phyloP scores from a whole-genome alignment of 2,329 filamentous ascomycete genomes.

The Trichocomaceae sp. region DNA sequence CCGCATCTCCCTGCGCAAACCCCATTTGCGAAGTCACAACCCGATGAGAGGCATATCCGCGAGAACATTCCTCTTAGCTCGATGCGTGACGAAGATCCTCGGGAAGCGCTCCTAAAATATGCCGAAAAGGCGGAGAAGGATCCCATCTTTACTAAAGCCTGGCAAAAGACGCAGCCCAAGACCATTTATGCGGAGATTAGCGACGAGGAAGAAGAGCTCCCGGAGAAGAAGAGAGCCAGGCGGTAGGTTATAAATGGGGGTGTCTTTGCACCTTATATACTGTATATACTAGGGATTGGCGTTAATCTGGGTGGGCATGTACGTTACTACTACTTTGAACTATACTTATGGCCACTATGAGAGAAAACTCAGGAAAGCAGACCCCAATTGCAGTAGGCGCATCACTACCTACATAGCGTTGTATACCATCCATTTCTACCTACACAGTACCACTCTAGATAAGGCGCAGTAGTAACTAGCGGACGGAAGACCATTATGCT shows the following conservation, averaged over 20 bases:
- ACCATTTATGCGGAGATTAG: slow-evolving; percentile 86
- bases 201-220: slow-evolving; percentile 65
- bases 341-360: too few relatives aligned
- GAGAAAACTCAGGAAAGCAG: too few relatives aligned
- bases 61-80: slow-evolving; percentile 81
- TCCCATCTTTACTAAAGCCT: slow-evolving; percentile 89
- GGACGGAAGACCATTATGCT: neutral
- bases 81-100: slow-evolving; percentile 93
- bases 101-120: slow-evolving; percentile 91
- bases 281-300: slow-evolving; percentile 6
- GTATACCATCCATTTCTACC: neutral
- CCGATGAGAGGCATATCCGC: slow-evolving; percentile 82
- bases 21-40: slow-evolving; percentile 83
- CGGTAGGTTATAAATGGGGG: slow-evolving; percentile 13
- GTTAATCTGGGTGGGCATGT: neutral
- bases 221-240: slow-evolving; percentile 55
- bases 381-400: too few relatives aligned
- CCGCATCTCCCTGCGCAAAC: slow-evolving; percentile 81
- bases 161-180: slow-evolving; percentile 84
- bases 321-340: neutral
- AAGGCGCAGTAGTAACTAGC: neutral
- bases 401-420: too few relatives aligned
- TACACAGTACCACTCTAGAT: neutral
- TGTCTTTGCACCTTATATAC: neutral
- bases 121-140: slow-evolving; percentile 88